A percentile compares a stretch with the other conserved stretches of the same genome.
phyloP scores from a whole-genome alignment of 495 filamentous ascomycete species.

The Hyphodiscus hymeniophilus region DNA sequence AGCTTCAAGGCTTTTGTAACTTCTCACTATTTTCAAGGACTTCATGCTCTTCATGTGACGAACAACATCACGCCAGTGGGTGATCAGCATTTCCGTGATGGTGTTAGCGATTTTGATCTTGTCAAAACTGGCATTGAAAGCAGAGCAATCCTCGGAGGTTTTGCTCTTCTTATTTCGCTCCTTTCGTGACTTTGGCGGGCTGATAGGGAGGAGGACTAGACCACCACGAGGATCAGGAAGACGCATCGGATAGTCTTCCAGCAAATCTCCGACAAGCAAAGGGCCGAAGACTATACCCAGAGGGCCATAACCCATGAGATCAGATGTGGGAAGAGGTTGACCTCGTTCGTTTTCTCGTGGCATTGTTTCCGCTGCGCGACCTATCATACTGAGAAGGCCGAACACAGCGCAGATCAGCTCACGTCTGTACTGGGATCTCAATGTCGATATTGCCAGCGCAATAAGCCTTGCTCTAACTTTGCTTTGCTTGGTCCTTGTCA shows the following conservation, averaged over 20 bases:
- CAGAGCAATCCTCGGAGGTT: slow-evolving; percentile 18
- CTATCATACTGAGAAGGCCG: slow-evolving; percentile 50
- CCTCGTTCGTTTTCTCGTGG: slow-evolving; percentile 39
- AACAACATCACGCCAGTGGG: slow-evolving; percentile 51
- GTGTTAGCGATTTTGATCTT: slow-evolving; percentile 40
- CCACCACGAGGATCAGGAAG: slow-evolving; percentile 26
- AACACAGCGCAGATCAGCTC: slow-evolving; percentile 60
- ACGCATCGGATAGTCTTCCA: slow-evolving; percentile 32
- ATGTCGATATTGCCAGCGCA: slow-evolving; percentile 50
- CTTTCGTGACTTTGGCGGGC: slow-evolving; percentile 17
- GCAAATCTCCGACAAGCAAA: slow-evolving; percentile 49
- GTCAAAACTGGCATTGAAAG: slow-evolving; percentile 21
- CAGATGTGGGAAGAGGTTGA: slow-evolving; percentile 33
- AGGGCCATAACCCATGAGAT: slow-evolving; percentile 54
- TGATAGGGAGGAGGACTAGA: slow-evolving; percentile 27
- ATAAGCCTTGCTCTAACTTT: slow-evolving; percentile 52
- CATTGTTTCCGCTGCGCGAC: slow-evolving; percentile 39
- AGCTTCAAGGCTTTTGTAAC: slow-evolving; percentile 5
- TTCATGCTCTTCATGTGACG: slow-evolving; percentile 38
- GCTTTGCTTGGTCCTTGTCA: slow-evolving; percentile 38
- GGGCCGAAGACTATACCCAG: slow-evolving; percentile 59
- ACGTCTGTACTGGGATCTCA: slow-evolving; percentile 48
- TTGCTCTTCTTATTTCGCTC: slow-evolving; percentile 24
- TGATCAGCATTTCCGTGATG: slow-evolving; percentile 51
- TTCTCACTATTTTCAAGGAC: slow-evolving; percentile 7